Conservation (phyloP, 768 basidiomycete genomes). For the Infundibulicybe gibba region DNA sequence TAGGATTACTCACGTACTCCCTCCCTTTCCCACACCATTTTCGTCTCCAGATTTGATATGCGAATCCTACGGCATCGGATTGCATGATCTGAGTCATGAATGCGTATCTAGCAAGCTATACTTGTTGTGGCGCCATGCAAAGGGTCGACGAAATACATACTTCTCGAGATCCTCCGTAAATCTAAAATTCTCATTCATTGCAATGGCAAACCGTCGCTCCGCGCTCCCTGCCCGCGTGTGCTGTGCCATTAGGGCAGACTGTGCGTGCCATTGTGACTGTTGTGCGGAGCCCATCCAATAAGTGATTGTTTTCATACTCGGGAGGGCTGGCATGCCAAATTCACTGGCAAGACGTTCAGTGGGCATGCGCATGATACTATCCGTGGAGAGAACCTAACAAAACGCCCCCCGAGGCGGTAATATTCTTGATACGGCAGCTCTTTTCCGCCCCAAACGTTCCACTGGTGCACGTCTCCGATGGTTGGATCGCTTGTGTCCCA, state of each 20-base stretch:
- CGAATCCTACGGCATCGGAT: constrained; percentile 76
- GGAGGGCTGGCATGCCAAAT: constrained; percentile 63
- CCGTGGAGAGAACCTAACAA: constrained; percentile 41
- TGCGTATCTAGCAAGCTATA: constrained; percentile 48
- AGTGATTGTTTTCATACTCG: constrained; percentile 50
- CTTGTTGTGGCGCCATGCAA: not conserved
- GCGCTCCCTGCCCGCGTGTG: constrained; percentile 58
- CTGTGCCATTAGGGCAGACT: constrained; percentile 52
- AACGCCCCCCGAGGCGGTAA: constrained; percentile 57
- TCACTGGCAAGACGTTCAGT: constrained; percentile 30
- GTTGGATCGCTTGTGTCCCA: constrained; percentile 69
- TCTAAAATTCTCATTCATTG: constrained; percentile 55
- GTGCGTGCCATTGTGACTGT: constrained; percentile 45
- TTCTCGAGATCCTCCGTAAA: constrained; percentile 45
- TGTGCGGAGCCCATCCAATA: constrained; percentile 50
- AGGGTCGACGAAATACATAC: constrained; percentile 22
- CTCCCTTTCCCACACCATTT: constrained; percentile 77
- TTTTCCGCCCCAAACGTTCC: constrained; percentile 63
- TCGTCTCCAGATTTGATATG: constrained; percentile 80
- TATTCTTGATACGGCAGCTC: constrained; percentile 63
- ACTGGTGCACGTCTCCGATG: constrained; percentile 86
- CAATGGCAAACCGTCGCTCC: constrained; percentile 52
- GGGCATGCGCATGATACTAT: not conserved
- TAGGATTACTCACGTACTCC: constrained; percentile 47
- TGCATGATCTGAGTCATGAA: constrained; percentile 92